Evolutionary conservation across 306 rosid genomes (phyloP).

Genomic region (Potentilla sterilis): DNA sequence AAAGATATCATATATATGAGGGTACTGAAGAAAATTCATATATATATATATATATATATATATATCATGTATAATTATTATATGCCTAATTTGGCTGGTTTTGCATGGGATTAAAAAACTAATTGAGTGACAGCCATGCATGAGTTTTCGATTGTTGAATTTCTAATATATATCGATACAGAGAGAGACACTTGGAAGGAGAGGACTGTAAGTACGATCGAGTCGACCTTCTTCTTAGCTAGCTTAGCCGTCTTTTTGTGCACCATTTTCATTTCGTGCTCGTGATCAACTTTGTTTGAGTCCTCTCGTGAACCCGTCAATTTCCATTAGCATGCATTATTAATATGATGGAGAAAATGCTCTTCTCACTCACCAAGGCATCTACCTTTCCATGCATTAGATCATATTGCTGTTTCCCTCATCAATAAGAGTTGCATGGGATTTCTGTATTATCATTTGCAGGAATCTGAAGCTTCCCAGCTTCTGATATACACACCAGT

Average conservation of each 20-base stretch:
- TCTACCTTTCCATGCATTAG: slow-evolving; percentile 25
- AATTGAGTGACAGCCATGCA: slow-evolving; percentile 20
- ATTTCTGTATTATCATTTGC: neutral
- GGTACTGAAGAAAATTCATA: too few relatives aligned
- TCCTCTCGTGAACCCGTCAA: slow-evolving; percentile 44
- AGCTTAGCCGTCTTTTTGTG: slow-evolving; percentile 54
- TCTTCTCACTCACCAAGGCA: slow-evolving; percentile 20
- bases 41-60: too few relatives aligned
- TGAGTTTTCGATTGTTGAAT: neutral
- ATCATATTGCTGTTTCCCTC: too few relatives aligned
- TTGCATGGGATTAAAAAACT: neutral
- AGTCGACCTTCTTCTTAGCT: slow-evolving; percentile 14
- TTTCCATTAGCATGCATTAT: slow-evolving; percentile 39
- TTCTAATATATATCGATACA: neutral
- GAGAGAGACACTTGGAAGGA: neutral
- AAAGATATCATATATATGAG: too few relatives aligned
- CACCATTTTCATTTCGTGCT: slow-evolving; percentile 16
- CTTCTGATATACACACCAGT: neutral
- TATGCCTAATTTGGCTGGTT: slow-evolving; percentile 17
- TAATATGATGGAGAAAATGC: slow-evolving; percentile 22
- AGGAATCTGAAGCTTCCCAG: slow-evolving; percentile 3
- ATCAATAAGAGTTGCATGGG: neutral
- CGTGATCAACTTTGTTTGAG: slow-evolving; percentile 13
- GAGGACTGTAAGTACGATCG: slow-evolving; percentile 3
- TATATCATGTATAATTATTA: too few relatives aligned